Percentiles rank a stretch among this genome's conserved stretches.
phyloP scores from a whole-genome alignment of 257 asterid species.

The Ligustrum vulgare region DNA sequence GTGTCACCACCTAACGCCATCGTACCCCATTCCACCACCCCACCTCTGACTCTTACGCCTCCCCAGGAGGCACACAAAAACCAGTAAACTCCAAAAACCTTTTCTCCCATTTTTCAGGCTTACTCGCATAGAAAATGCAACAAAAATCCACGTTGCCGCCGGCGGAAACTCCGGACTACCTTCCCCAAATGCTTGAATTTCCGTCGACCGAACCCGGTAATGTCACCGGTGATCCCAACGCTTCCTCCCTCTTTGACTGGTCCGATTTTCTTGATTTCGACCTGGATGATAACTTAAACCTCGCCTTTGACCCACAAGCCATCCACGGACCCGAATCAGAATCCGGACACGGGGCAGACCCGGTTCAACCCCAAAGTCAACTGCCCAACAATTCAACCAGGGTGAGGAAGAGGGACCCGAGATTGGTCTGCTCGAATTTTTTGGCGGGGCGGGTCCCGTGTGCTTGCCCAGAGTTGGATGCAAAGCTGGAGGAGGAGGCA shows the following conservation, averaged over 20 bases:
- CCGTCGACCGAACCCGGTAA: constrained; percentile 14
- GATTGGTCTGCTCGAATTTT: constrained; percentile 78
- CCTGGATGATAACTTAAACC: constrained; percentile 44
- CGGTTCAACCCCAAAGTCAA: constrained; percentile 14
- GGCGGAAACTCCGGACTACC: constrained; percentile 10
- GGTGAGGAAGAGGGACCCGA: constrained; percentile 84
- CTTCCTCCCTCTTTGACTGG: constrained; percentile 70
- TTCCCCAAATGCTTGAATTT: constrained; percentile 16
- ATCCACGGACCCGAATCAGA: constrained; percentile 19
- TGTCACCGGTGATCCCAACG: constrained; percentile 37
- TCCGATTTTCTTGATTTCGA: constrained; percentile 68
- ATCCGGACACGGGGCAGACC: constrained; percentile 20
- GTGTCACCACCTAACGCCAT: constrained; percentile 59
- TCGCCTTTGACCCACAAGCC: constrained; percentile 30
- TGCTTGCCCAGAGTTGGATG: constrained; percentile 96
- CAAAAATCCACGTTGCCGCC: constrained; percentile 28
- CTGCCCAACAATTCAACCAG: constrained; percentile 31
- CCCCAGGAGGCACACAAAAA: constrained; percentile 11
- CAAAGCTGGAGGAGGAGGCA: constrained; percentile 44
- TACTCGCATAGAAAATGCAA: neutral
- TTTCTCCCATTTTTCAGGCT: constrained; percentile 26
- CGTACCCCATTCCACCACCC: constrained; percentile 22
- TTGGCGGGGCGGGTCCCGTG: constrained; percentile 85
- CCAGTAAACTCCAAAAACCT: constrained; percentile 9
- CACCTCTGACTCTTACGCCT: constrained; percentile 33